A percentile compares a stretch with the other conserved stretches of the same genome.
phyloP scores from a whole-genome alignment of 441 rosid genomes.

The Mallotus repandus region DNA sequence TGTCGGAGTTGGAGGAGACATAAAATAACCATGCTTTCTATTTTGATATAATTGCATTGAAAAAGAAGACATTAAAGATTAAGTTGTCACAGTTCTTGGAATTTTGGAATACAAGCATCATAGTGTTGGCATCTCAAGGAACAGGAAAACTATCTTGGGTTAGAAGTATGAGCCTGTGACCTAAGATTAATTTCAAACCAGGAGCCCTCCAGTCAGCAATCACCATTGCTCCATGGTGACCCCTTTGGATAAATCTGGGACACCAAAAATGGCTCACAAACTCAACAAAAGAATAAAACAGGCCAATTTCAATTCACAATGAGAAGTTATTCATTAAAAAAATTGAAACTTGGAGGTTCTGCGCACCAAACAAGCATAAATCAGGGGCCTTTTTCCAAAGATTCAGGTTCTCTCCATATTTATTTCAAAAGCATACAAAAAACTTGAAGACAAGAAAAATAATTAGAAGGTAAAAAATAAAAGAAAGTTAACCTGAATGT shows the following conservation, averaged over 20 bases:
- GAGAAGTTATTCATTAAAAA: neutral
- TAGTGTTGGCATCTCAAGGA: constrained; percentile 3
- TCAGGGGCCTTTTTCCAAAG: neutral
- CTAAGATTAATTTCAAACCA: neutral
- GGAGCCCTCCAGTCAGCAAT: neutral
- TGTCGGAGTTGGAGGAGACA: neutral
- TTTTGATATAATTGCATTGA: neutral
- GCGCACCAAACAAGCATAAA: neutral
- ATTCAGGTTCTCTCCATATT: neutral
- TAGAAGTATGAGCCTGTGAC: neutral
- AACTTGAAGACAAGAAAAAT: neutral
- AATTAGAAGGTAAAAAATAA: neutral
- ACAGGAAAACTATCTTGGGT: neutral
- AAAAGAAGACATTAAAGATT: neutral
- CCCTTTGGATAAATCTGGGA: neutral
- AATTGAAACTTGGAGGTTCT: neutral
- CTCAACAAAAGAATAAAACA: neutral
- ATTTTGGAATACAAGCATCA: neutral
- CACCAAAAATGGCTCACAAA: neutral
- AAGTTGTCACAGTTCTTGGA: neutral
- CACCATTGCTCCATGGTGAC: neutral
- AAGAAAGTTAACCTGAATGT: constrained; percentile 51
- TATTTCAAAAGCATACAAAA: neutral
- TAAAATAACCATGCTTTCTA: neutral
- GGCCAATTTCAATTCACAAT: neutral